Conservation (phyloP, 192 early-diverging fungal genomes). For the Coemansia reversa region DNA sequence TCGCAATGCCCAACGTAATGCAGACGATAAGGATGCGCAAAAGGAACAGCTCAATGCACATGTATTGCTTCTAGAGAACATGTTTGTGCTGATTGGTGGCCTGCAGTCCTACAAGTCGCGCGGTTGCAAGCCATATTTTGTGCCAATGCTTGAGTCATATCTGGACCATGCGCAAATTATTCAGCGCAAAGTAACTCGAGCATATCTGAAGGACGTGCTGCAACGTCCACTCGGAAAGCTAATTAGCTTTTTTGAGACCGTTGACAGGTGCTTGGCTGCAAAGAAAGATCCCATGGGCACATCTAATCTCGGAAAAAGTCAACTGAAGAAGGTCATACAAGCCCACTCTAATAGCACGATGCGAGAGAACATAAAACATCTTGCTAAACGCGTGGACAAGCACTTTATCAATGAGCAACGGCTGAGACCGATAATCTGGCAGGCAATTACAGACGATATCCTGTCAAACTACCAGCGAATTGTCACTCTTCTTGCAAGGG, state of each 20-base stretch:
- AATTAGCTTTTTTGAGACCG: constrained; percentile 94
- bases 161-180: constrained; percentile 80
- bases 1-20: constrained; percentile 53
- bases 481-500: constrained; percentile 75
- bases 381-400: constrained; percentile 93
- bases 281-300: constrained; percentile 61
- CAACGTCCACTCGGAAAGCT: constrained; percentile 84
- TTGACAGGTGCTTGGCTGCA: constrained; percentile 77
- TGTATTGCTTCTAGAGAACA: constrained; percentile 87
- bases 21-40: constrained; percentile 76
- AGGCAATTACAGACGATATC: constrained; percentile 85
- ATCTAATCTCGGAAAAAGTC: constrained; percentile 73
- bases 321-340: constrained; percentile 80
- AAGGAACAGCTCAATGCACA: constrained; percentile 88
- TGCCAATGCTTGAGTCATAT: constrained; percentile 54
- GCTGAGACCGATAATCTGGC: constrained; percentile 86
- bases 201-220: constrained; percentile 86
- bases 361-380: constrained; percentile 61
- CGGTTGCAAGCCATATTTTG: constrained; percentile 60
- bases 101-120: constrained; percentile 72
- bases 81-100: constrained; percentile 88
- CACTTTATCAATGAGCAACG: constrained; percentile 86
- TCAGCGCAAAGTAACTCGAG: constrained; percentile 79
- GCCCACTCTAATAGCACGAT: constrained; percentile 84
- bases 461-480: constrained; percentile 76